Base-by-base conservation (phyloP, 495 filamentous ascomycete genomes). In the Aspergillus incahuasiensis region DNA sequence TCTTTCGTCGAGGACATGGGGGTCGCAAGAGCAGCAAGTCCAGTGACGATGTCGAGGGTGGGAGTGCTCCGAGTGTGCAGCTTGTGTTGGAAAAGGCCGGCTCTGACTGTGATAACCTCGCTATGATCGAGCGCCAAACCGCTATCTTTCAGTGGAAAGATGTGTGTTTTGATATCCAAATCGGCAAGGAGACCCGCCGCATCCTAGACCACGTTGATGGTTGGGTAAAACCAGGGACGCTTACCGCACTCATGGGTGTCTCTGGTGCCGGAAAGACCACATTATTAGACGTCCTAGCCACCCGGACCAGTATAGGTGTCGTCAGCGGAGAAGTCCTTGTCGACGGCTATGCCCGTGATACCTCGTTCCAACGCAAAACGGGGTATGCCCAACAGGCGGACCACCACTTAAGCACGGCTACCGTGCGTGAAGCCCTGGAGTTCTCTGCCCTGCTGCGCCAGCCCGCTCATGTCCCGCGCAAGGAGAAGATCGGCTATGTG, bases 301-400 rank as follows among this genome's bases (percentile, higher is more conserved):
- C 79, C 40, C 72, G 82, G 30, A 73, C 74, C 15, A 72, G 69
- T 18, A 74, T 79, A 57, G 81, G 81, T 54, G 73, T 79, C 13
- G 73, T 84, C 1, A 68, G 63, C n/a, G 81, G 79, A 25, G 74
- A 81, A 51, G 78, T 83, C 64, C 59, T 82, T 38, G 79, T 83
- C 9, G 76, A 82, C 53, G 81, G 81, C 11, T 57, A 68, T 20
- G 71, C 68, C 16, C 67, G 86, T 15, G 89, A 95, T 65, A 74
- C 79, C 11, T 90, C 88, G 0, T 96, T 96, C 78, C 90, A 94
- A 63, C 86, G 91, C 32, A 94, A 94, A 75, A 95, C 91, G 3
- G 92, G 92, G 18, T 97, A 96, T 62, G 92, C 92, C 15, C 90
- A 97, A 63, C 92, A 97, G 68, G 90, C 95, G 70, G 92, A 97